phyloP scores from a whole-genome alignment of 495 filamentous ascomycete species.

The Ramalina intermedia region DNA sequence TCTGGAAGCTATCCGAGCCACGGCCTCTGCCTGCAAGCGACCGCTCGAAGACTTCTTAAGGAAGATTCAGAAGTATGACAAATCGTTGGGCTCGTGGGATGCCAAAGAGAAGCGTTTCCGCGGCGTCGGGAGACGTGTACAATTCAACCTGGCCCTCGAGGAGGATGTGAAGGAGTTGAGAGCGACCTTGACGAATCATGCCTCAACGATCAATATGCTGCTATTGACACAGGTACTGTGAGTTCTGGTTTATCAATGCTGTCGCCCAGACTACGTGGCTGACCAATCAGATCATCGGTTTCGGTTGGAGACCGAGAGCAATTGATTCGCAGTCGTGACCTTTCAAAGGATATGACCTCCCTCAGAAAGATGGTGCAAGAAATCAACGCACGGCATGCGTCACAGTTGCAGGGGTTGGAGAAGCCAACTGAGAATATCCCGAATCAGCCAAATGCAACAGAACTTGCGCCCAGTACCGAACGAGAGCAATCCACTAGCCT shows the following conservation, averaged over 20 bases:
- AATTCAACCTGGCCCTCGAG: not conserved
- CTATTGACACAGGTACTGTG: not conserved
- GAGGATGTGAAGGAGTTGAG: slow-evolving; percentile 1
- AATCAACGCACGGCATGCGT: too few relatives aligned
- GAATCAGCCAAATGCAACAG: too few relatives aligned
- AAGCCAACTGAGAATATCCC: too few relatives aligned
- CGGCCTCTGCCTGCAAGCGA: slow-evolving; percentile 5
- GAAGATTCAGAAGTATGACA: not conserved
- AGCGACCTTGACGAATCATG: not conserved
- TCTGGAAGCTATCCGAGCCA: slow-evolving; percentile 1
- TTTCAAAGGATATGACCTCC: too few relatives aligned
- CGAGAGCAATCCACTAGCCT: too few relatives aligned
- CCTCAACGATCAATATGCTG: not conserved
- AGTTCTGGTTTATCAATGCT: not conserved
- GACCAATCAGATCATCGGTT: too few relatives aligned
- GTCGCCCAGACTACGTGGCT: too few relatives aligned
- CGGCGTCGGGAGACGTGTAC: not conserved
- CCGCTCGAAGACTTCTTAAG: not conserved
- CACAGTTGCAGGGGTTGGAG: too few relatives aligned
- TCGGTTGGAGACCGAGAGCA: too few relatives aligned
- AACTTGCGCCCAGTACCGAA: too few relatives aligned
- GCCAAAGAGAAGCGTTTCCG: not conserved
- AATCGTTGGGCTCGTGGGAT: not conserved
- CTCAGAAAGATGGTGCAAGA: too few relatives aligned
- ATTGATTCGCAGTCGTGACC: too few relatives aligned